Evolutionary conservation across 768 basidiomycete genomes (phyloP).

Genomic region (Suillus variegatus): DNA sequence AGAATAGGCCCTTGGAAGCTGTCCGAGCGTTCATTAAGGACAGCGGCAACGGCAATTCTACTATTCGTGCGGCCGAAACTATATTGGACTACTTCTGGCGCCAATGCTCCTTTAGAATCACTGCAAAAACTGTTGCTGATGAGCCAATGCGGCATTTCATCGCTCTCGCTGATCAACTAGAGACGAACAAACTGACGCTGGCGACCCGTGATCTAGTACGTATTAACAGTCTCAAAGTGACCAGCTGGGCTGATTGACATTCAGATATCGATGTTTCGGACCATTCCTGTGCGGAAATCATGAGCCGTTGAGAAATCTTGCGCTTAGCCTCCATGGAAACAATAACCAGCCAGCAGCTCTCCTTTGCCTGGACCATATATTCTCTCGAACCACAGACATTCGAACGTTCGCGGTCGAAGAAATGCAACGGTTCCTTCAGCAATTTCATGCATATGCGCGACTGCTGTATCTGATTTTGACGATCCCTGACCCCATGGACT

Average conservation of each 20-base stretch:
- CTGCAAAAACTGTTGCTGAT: conserved; percentile 9
- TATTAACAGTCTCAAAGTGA: conserved; percentile 9
- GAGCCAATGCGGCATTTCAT: conserved; percentile 24
- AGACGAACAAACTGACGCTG: conserved; percentile 9
- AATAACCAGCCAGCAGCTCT: conserved; percentile 36
- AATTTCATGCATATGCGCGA: conserved; percentile 38
- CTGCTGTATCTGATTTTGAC: conserved; percentile 32
- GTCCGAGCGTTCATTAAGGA: conserved; percentile 46
- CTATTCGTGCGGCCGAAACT: conserved; percentile 37
- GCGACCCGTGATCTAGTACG: conserved; percentile 17
- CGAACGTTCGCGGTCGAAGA: conserved; percentile 23
- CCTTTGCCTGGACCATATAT: conserved; percentile 46
- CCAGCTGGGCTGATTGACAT: conserved; percentile 16
- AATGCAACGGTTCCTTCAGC: conserved; percentile 31
- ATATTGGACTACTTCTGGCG: conserved; percentile 49
- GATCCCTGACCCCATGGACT: conserved; percentile 28
- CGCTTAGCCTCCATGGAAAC: conserved; percentile 27
- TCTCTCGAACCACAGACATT: conserved; percentile 29
- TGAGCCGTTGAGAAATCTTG: conserved; percentile 33
- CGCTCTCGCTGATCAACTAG: conserved; percentile 21
- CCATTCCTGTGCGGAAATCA: conserved; percentile 33
- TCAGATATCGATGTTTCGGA: conserved; percentile 36
- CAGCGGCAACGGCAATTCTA: conserved; percentile 24
- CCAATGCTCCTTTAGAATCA: conserved; percentile 41
- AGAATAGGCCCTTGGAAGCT: conserved; percentile 49